Conservation (phyloP, 768 basidiomycete genomes). For the Lentinus brumalis region DNA sequence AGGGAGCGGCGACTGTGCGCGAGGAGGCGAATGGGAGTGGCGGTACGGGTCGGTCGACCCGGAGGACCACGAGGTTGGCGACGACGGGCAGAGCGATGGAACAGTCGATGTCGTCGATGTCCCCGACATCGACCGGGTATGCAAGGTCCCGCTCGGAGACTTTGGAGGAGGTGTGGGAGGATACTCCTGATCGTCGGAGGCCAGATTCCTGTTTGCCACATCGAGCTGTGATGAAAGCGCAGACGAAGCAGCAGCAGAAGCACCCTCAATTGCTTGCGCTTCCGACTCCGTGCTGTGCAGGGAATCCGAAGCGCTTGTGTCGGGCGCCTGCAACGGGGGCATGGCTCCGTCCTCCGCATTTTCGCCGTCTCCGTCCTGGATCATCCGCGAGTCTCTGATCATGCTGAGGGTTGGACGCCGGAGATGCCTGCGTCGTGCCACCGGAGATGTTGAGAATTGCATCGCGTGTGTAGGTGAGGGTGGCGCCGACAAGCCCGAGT, state of each 20-base stretch:
- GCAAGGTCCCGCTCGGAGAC: constrained; percentile 7
- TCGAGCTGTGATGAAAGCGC: constrained; percentile 3
- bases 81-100: constrained; percentile 15
- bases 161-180: constrained; percentile 16
- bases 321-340: constrained; percentile 4
- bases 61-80: constrained; percentile 11
- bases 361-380: constrained; percentile 20
- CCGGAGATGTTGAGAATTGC: constrained; percentile 16
- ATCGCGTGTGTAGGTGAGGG: constrained; percentile 1
- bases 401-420: constrained; percentile 25
- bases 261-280: not conserved
- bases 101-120: constrained; percentile 11
- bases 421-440: constrained; percentile 15
- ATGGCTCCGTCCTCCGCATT: constrained; percentile 11
- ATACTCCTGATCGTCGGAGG: not conserved
- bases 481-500: constrained; percentile 2
- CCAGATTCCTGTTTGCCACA: not conserved
- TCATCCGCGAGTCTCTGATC: constrained; percentile 27
- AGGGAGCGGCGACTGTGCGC: not conserved
- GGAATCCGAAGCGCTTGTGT: constrained; percentile 1
- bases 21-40: constrained; percentile 7
- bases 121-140: constrained; percentile 11
- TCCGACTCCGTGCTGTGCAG: not conserved
- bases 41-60: constrained; percentile 9
- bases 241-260: not conserved